A percentile compares a stretch with the other conserved stretches of the same genome.
Evolutionary conservation across 2,329 filamentous ascomycete species (phyloP).

Genomic region (Emmonsia crescens): DNA sequence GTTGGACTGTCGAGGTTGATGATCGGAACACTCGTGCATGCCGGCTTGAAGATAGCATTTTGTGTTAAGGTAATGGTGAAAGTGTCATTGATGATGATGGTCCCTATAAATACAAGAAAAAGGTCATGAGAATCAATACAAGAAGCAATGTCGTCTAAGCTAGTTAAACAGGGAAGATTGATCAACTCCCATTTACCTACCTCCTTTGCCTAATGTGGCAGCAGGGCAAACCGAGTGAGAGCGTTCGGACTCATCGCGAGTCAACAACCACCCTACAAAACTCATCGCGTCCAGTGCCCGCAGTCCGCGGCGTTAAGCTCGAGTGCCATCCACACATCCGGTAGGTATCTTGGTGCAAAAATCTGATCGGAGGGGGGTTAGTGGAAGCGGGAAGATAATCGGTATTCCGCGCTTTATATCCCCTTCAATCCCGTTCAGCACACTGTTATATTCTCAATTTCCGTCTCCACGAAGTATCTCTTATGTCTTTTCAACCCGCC

Average conservation of each 20-base stretch:
- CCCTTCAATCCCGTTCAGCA: not conserved
- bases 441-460: not conserved
- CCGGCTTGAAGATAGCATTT: slow-evolving; percentile 40
- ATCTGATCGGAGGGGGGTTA: not conserved
- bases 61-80: slow-evolving; percentile 35
- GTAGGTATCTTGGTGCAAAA: not conserved
- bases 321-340: slow-evolving; percentile 8
- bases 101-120: slow-evolving; percentile 24
- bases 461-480: not conserved
- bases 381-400: not conserved
- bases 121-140: not conserved
- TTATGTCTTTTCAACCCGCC: not conserved
- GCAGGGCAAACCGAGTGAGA: not conserved
- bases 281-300: slow-evolving; percentile 7
- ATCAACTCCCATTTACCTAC: not conserved
- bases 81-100: slow-evolving; percentile 32
- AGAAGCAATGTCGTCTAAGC: not conserved
- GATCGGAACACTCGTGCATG: slow-evolving; percentile 26
- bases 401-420: not conserved
- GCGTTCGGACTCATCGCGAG: not conserved
- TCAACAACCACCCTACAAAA: slow-evolving; percentile 4
- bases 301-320: not conserved
- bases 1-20: not conserved
- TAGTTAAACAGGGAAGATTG: not conserved
- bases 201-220: slow-evolving; percentile 4